Evolutionary conservation across 2,329 filamentous ascomycete species (phyloP).

Genomic region (Aspergillus glaucus): DNA sequence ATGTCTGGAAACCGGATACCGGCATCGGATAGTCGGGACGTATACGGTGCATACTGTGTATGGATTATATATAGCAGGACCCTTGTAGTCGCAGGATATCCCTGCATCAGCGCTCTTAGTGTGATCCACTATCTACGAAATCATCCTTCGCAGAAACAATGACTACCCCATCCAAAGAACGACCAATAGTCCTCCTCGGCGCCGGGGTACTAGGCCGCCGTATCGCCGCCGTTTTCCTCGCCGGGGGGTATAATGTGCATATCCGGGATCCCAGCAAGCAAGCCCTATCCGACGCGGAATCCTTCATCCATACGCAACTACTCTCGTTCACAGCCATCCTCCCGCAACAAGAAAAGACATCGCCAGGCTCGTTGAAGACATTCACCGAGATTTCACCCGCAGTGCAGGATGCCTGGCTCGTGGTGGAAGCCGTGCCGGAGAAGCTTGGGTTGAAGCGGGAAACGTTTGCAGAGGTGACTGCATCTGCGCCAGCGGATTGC

Average conservation of each 20-base stretch:
- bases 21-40: neutral
- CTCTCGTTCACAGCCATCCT: slow-evolving; percentile 21
- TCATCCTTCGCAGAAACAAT: neutral
- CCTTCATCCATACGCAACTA: slow-evolving; percentile 27
- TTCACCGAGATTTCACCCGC: slow-evolving; percentile 36
- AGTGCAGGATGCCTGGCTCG: slow-evolving; percentile 45
- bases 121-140: neutral
- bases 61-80: neutral
- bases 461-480: slow-evolving; percentile 43
- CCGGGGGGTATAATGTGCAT: slow-evolving; percentile 21
- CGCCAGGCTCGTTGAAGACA: slow-evolving; percentile 25
- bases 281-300: slow-evolving; percentile 19
- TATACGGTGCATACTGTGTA: too few relatives aligned
- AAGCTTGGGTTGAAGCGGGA: slow-evolving; percentile 43
- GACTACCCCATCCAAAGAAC: slow-evolving; percentile 5
- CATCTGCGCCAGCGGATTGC: slow-evolving; percentile 37
- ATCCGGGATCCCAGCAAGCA: slow-evolving; percentile 19
- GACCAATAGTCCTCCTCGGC: slow-evolving; percentile 34
- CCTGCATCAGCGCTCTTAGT: neutral
- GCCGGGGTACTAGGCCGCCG: slow-evolving; percentile 35
- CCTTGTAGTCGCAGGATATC: neutral
- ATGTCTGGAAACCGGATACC: neutral
- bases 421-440: slow-evolving; percentile 50
- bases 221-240: slow-evolving; percentile 24
- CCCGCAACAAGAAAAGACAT: slow-evolving; percentile 10